Conservation (phyloP, 345 rosid species). For the Dovyalis caffra region DNA sequence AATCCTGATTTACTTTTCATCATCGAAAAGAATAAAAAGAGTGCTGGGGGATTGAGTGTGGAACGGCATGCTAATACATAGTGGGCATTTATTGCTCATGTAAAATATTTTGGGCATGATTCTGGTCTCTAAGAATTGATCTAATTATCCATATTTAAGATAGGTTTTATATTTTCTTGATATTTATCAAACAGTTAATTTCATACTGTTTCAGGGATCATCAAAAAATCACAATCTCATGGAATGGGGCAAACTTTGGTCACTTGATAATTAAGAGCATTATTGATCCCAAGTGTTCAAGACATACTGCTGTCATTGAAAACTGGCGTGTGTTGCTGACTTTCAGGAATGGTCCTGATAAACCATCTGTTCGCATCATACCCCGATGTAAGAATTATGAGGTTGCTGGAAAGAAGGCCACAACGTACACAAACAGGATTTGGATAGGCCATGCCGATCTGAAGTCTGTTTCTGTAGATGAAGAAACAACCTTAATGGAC, state of each 20-base stretch:
- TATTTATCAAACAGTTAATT: background rate
- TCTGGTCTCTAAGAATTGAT: too few species aligned
- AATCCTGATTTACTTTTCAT: too few species aligned
- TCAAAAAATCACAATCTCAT: slow-evolving; percentile 89
- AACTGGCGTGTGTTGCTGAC: slow-evolving; percentile 57
- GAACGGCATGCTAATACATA: too few species aligned
- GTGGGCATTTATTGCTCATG: too few species aligned
- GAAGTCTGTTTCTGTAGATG: slow-evolving; percentile 50
- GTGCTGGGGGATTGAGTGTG: too few species aligned
- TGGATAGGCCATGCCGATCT: slow-evolving; percentile 88
- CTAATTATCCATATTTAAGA: too few species aligned
- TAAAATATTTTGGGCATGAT: too few species aligned
- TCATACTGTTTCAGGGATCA: slow-evolving; percentile 57
- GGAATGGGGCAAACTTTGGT: slow-evolving; percentile 99
- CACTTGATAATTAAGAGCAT: slow-evolving; percentile 87
- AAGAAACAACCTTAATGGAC: slow-evolving; percentile 89
- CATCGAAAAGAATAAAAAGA: too few species aligned
- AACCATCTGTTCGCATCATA: slow-evolving; percentile 65
- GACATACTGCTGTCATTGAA: slow-evolving; percentile 86
- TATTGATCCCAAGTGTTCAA: slow-evolving; percentile 90
- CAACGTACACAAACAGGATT: slow-evolving; percentile 71
- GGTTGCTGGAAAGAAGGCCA: slow-evolving; percentile 94
- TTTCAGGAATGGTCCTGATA: slow-evolving; percentile 61
- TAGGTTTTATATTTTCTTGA: background rate
- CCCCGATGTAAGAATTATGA: slow-evolving; percentile 85